Percentiles rank a stretch among this genome's conserved stretches.
Evolutionary conservation across 441 rosid species (phyloP).

Genomic region (Hypseocharis bilobata): DNA sequence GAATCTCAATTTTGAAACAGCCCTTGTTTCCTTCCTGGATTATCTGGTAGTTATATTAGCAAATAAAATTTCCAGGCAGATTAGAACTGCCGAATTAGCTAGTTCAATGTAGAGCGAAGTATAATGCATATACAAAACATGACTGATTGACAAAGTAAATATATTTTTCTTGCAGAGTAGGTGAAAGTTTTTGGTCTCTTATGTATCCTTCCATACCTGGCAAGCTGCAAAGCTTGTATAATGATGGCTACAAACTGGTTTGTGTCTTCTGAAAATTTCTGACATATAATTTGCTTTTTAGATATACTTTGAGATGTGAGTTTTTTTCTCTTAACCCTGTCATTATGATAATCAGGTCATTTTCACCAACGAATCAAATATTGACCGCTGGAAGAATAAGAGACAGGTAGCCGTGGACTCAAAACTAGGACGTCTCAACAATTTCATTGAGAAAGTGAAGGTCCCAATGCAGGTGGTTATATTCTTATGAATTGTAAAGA

Average conservation of each 20-base stretch:
- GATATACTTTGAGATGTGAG: background rate
- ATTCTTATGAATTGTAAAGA: too few relatives aligned
- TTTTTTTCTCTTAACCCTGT: background rate
- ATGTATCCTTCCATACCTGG: slow-evolving; percentile 76
- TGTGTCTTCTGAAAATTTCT: slow-evolving; percentile 19
- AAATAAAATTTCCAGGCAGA: background rate
- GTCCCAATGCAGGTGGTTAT: slow-evolving; percentile 72
- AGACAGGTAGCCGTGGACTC: slow-evolving; percentile 86
- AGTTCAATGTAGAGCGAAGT: background rate
- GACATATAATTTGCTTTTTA: slow-evolving; percentile 2
- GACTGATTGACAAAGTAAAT: background rate
- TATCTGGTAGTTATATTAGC: background rate
- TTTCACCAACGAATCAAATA: slow-evolving; percentile 90
- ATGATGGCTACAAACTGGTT: slow-evolving; percentile 87
- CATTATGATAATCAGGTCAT: slow-evolving; percentile 45
- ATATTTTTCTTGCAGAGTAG: slow-evolving; percentile 44
- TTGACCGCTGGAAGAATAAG: slow-evolving; percentile 88
- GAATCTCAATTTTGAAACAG: background rate
- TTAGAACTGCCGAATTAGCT: background rate
- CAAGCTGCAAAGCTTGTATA: slow-evolving; percentile 57
- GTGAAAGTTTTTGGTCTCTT: slow-evolving; percentile 83
- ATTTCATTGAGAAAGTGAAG: slow-evolving; percentile 57
- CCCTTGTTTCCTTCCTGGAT: background rate
- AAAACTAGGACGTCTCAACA: slow-evolving; percentile 71
- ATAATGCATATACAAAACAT: background rate